Base-by-base conservation (phyloP, 148 eudicot genomes). In the Persicaria maculosa region DNA sequence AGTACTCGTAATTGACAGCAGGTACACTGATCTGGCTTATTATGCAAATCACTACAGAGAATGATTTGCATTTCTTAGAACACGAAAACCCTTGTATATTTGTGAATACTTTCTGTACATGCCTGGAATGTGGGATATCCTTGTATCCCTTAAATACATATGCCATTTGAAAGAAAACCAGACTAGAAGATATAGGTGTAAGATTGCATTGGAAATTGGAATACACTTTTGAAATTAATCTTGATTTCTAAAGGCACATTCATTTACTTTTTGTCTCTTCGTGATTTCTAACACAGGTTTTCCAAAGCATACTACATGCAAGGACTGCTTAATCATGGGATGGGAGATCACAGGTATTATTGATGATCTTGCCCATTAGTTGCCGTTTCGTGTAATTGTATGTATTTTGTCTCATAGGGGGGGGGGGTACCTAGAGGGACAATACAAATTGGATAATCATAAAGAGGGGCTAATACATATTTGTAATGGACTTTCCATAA, bases 1-100 rank as follows among this genome's bases (percentile, higher is more conserved):
- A 73, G 86, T 84, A 72, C 77, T 88, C 78, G 81, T 85, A 82
- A 85, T 90, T 85, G 92, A 95, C 84, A 86, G 77, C 72, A 87
- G 98, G 98, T 94, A 64, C 14, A 17, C 45, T 15, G 19, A 64
- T 64, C 69, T 64, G 69, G 15, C 16, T 64, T 53, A 9, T 64
- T 40, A 36, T 11, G 15, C 17, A 5, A 40, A 64, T 40, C 2
- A 59, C 43, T 59, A 25, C 12, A 59, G 25, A 59, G 12, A 19
- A 25, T 2, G 43, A 1, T 22, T 25, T 2, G 11, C 67, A 57
- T 1, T 12, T 53, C 31, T 25, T 25, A 25, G 31, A 1, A 25
- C 31, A 25, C 1, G 31, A 25, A 25, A 25, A 25, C 31, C 31
- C 31, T 19, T 64, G 11, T 64, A 64, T 31, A 31, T 36, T 4